Conservation (phyloP, 2,329 filamentous ascomycete genomes). For the Trichoderma gracile region DNA sequence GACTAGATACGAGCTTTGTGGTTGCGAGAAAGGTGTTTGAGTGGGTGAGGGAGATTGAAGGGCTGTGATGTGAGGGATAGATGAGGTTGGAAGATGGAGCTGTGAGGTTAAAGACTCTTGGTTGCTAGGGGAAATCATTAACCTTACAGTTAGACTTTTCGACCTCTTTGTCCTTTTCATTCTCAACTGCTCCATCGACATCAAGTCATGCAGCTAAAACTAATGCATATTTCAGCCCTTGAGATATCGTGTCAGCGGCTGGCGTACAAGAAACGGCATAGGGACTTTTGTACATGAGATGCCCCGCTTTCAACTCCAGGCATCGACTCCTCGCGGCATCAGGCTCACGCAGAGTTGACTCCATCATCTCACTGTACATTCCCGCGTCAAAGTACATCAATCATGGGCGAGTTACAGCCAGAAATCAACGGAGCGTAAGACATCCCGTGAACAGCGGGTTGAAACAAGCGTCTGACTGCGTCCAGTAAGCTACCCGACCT, state of each 20-base stretch:
- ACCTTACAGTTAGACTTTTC: not conserved
- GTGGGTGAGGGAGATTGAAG: constrained; percentile 38
- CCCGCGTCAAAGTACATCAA: too few species aligned
- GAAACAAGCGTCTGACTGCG: not conserved
- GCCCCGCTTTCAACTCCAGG: not conserved
- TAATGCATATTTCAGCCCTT: not conserved
- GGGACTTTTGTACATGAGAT: not conserved
- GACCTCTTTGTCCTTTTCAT: not conserved
- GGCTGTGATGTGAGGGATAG: not conserved
- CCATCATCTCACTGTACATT: not conserved
- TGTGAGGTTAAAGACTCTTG: too few species aligned
- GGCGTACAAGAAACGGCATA: not conserved
- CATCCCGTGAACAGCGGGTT: not conserved
- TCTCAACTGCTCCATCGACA: not conserved
- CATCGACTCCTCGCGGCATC: not conserved
- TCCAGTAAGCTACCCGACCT: constrained; percentile 37
- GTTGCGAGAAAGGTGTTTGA: constrained; percentile 36
- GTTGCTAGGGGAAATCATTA: too few species aligned
- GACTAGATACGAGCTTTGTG: constrained; percentile 33
- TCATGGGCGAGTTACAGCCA: constrained; percentile 1
- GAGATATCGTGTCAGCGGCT: not conserved
- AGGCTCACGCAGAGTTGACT: not conserved
- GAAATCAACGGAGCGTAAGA: not conserved
- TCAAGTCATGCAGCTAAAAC: not conserved
- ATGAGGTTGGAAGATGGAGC: too few species aligned